phyloP scores from a whole-genome alignment of 768 basidiomycete species.

The Russula vinacea region DNA sequence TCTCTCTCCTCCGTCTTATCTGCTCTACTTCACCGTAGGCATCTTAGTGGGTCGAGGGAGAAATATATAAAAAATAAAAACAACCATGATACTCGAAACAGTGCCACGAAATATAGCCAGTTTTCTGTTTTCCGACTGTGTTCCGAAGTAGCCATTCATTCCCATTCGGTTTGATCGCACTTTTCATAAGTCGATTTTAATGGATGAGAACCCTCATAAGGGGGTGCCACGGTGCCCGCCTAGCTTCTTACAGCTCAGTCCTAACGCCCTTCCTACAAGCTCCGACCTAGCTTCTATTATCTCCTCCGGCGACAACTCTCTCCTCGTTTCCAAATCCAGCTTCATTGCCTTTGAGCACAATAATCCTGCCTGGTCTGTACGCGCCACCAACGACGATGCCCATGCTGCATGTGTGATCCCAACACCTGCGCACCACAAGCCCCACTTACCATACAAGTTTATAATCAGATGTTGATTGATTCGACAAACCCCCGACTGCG shows the following conservation, averaged over 20 bases:
- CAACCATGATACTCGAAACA: neutral
- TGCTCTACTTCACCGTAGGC: no score
- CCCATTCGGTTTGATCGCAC: conserved; percentile 11
- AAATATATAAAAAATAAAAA: neutral
- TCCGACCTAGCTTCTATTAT: neutral
- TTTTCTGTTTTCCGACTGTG: neutral
- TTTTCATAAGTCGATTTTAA: neutral
- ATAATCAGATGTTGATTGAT: neutral
- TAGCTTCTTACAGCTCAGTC: neutral
- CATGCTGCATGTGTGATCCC: neutral
- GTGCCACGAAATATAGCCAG: neutral
- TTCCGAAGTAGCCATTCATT: neutral
- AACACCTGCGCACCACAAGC: neutral
- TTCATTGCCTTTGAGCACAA: neutral
- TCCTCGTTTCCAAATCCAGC: neutral
- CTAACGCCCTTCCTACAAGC: neutral
- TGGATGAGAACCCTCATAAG: neutral
- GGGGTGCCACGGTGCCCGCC: neutral
- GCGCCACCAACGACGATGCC: neutral
- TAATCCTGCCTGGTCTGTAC: neutral
- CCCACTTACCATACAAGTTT: neutral
- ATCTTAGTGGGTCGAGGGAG: no score
- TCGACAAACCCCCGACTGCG: neutral
- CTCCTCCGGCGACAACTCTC: neutral
- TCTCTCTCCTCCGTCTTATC: no score